Base-by-base conservation (phyloP, 2,329 filamentous ascomycete species). In the Monosporascus sp. region DNA sequence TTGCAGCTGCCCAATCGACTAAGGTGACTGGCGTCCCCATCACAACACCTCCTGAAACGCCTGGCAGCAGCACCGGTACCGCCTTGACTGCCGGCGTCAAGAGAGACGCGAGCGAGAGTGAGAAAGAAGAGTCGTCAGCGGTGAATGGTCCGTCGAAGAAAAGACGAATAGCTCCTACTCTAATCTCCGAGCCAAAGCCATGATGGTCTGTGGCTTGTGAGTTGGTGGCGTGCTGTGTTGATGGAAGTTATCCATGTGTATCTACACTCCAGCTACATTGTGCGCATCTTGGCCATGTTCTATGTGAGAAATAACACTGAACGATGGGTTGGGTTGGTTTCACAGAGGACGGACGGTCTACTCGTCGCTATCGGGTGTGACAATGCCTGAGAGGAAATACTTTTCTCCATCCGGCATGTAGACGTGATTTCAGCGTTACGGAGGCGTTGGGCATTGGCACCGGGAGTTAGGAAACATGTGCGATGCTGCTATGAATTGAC, bases 11-110 rank as follows among this genome's bases (percentile, higher is more conserved):
- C 9, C 88, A 86, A 57, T 89, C 88, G 1, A 79, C 78, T 44
- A 83, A 83, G 62, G 74, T 82, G 3, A 75, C 76, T 0, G 78
- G 80, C 0, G 73, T 95, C 44, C 89, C 91, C 0, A 83, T 96
- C 62, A 90, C 89, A 38, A 97, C 93, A 7, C 93, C 94, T 2
- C 94, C 93, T 1, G 88, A 96, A 68, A 97, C 93, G 3, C 93
- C 93, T 6, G 79, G 83, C 49, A 83, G 81, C 62, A 75, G 77
- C 45, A 80, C 75, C 25, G 83, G 78, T 52, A 77, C 64, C 39
- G 64, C 64, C 46, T 34, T 34, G 11, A 34, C 31, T 34, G 65
- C 67, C 3, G 79, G 79, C 31, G 70, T 72, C 17, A 86, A 85
- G 67, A 74, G 82, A 57, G 82, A 85, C 27, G 76, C 76, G 14